Evolutionary conservation across 2,329 filamentous ascomycete genomes (phyloP), one percentile per base, ranked within the genome.

Genomic region (Penicillium sp.): DNA sequence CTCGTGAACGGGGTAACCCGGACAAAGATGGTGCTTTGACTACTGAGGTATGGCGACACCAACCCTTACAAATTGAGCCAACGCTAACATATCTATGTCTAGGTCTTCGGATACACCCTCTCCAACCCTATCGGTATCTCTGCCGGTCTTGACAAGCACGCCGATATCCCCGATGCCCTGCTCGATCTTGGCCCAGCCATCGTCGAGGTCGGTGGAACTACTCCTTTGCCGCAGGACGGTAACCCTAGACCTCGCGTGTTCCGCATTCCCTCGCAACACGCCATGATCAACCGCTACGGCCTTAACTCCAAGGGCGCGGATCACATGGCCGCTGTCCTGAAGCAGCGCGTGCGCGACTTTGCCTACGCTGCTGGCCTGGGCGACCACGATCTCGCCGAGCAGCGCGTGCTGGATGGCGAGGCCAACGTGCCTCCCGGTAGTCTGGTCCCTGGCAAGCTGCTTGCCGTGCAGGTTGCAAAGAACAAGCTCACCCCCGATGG

Each of bases 81-180:
- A 45, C 53, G 45, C 58, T 65, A 13, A 56, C 19, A 5, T 19
- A 50, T 8, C 22, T 38, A 8, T 49, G 12, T 37, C 26, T 62
- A 81, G 75, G 89, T 98, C 22, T 97, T 96, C 75, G 92, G 91
- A 38, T 86, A 90, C 64, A 84, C 81, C 4, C 80, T 99, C 51
- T 83, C 86, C 71, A 98, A 97, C 78, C 95, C 95, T 1, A 88
- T 99, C 71, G 95, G 91, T 60, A 97, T 96, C 65, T 96, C 92
- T n/a, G 95, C 92, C 5, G 95, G 95, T 10, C 88, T 99, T 47
- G 95, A 98, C 82, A 98, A 99, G 83, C 87, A 96, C 73, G 95
- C 89, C 58, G 92, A 97, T 65, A 89, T 98, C 58, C 91, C 93
- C 1, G 91, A 94, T 71, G 86, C 89, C 15, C 83, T 99, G 38